Base-by-base conservation (phyloP, 257 asterid genomes). In the Fraxinus quadrangulata region DNA sequence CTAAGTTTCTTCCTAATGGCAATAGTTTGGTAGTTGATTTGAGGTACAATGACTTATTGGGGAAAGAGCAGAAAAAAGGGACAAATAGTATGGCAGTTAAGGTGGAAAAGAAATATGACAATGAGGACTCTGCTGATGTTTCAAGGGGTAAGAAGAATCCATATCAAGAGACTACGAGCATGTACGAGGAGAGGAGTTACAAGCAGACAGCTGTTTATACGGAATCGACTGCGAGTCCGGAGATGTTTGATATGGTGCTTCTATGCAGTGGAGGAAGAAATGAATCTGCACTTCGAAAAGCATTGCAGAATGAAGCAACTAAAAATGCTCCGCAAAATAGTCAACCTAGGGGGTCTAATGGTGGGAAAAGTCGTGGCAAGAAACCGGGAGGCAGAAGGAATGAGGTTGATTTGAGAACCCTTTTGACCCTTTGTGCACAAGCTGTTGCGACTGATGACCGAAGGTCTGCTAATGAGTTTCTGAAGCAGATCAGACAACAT, bases 381-480 rank as follows among this genome's bases (percentile, higher is more conserved):
- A 92, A 82, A 67, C 87, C 75, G 45, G 90, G 85, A 54, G 70
- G 86, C 37, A 88, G 81, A 77, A 81, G 76, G 71, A 84, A 84
- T 3, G 84, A 83, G n/a, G 94, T 92, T 19, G 97, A 92, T 80
- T 79, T 92, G 81, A 85, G 97, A 77, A 87, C 90, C 26, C 75
- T 92, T 6, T 79, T 92, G 84, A 88, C 89, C 56, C 92, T 89
- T 5, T 91, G 92, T 74, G 97, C 97, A 49, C 92, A 92, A 83
- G 94, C 97, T 3, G 92, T 92, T 78, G 96, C 94, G 49, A 87
- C 91, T 2, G 90, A 91, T 81, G 94, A 92, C 68, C 88, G 85
- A 47, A 84, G 92, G 77, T 83, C 86, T 0, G 97, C 93, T 4
- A 84, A 79, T 54, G 94, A 89, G 67, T 89, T 87, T 80, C 83